These are phyloP conservation scores for Didymella pomorum DNA, from an alignment of 2,329 filamentous ascomycete species.

Conservation along the genomic window DNA sequence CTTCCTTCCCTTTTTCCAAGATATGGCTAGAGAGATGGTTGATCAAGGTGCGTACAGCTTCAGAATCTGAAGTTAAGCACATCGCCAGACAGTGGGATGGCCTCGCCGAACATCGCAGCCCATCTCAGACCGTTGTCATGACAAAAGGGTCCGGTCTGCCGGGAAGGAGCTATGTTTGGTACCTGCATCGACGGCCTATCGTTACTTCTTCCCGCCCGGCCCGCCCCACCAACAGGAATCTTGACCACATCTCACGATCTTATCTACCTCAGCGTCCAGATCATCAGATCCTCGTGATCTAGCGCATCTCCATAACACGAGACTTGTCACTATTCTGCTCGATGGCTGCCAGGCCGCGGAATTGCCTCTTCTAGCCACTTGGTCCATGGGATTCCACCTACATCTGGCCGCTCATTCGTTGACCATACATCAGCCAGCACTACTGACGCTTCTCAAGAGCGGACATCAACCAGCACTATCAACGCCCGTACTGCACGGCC, in stretches of 20 bases:
- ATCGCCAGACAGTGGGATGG: too few species aligned
- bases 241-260: background rate
- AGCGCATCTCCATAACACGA: background rate
- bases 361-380: background rate
- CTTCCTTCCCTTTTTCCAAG: too few species aligned
- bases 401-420: background rate
- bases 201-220: slow-evolving; percentile 7
- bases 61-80: too few species aligned
- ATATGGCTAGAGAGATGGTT: too few species aligned
- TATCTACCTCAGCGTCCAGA: background rate
- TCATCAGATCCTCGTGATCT: background rate
- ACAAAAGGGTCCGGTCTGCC: background rate
- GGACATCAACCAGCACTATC: background rate
- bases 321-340: background rate
- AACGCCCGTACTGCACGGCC: background rate
- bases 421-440: background rate
- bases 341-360: background rate
- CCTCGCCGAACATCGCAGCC: too few species aligned
- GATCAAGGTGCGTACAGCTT: too few species aligned
- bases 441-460: background rate
- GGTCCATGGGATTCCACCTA: background rate
- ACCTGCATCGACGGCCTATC: slow-evolving; percentile 9
- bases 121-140: background rate
- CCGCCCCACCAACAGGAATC: slow-evolving; percentile 10
- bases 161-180: slow-evolving; percentile 2